phyloP scores from a whole-genome alignment of 176 grass and related monocot species.

The Triticum turgidum region DNA sequence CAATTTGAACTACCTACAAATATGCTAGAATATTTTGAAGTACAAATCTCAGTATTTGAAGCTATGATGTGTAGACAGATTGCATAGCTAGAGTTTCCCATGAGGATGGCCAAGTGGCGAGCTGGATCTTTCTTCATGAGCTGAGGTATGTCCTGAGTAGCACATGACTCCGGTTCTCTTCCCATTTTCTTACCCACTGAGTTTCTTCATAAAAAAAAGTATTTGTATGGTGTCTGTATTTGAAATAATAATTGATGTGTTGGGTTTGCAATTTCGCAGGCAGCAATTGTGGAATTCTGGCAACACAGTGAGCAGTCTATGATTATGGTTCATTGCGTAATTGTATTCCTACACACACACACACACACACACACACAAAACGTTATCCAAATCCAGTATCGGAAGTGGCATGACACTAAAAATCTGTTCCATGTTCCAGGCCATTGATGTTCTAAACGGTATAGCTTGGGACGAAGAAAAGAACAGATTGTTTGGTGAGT shows the following conservation, averaged over 20 bases:
- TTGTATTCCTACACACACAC: no score
- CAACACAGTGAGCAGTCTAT: conserved; percentile 36
- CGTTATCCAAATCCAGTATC: neutral
- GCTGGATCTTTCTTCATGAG: conserved; percentile 92
- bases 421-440: conserved; percentile 48
- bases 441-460: conserved; percentile 80
- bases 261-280: conserved; percentile 45
- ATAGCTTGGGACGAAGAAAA: conserved; percentile 93
- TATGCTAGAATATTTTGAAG: conserved; percentile 8
- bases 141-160: conserved; percentile 46
- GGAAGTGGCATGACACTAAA: neutral
- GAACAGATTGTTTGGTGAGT: conserved; percentile 72
- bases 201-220: neutral
- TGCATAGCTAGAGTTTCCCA: conserved; percentile 93
- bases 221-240: neutral
- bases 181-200: neutral
- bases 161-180: no score
- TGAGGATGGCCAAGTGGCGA: conserved; percentile 60
- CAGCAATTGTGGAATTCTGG: conserved; percentile 50
- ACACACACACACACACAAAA: no score
- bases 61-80: conserved; percentile 74
- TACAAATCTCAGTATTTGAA: conserved; percentile 38
- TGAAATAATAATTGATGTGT: neutral
- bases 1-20: neutral
- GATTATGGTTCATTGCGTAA: no score